A percentile compares a stretch with the other conserved stretches of the same genome.
phyloP scores from a whole-genome alignment of 1,284 basidiomycete genomes.

The Neolentinus lepideus region DNA sequence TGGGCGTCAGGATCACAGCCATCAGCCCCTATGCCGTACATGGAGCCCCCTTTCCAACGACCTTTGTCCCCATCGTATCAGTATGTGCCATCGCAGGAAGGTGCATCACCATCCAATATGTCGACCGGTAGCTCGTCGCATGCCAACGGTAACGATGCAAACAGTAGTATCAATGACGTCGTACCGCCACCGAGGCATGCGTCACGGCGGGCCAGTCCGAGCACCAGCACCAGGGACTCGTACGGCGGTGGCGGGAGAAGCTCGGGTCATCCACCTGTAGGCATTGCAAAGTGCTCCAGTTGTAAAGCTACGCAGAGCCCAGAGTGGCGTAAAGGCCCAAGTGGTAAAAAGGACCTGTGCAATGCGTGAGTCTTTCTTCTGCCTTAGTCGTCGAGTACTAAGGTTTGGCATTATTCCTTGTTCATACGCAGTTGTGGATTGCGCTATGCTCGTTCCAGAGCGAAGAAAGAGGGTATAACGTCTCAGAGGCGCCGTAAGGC shows the following conservation, averaged over 20 bases:
- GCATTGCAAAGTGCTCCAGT: constrained; percentile 71
- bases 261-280: constrained; percentile 59
- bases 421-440: constrained; percentile 59
- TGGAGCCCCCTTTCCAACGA: neutral
- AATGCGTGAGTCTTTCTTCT: constrained; percentile 68
- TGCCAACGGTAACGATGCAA: constrained; percentile 1
- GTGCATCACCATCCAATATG: neutral
- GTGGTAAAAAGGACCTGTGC: constrained; percentile 87
- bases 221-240: constrained; percentile 23
- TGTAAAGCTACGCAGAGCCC: constrained; percentile 84
- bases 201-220: constrained; percentile 45
- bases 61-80: neutral
- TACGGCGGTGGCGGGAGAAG: constrained; percentile 23
- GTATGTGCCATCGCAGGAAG: neutral
- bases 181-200: constrained; percentile 62
- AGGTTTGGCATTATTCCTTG: constrained; percentile 19
- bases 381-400: constrained; percentile 16
- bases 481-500: constrained; percentile 40
- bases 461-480: constrained; percentile 67
- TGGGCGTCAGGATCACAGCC: neutral
- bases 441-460: constrained; percentile 73
- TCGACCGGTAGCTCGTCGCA: neutral
- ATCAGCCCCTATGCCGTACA: neutral
- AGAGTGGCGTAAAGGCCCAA: constrained; percentile 91
- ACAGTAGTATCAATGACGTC: constrained; percentile 27